Evolutionary conservation across 2,329 filamentous ascomycete genomes (phyloP).

Genomic region (Biscogniauxia sp.): DNA sequence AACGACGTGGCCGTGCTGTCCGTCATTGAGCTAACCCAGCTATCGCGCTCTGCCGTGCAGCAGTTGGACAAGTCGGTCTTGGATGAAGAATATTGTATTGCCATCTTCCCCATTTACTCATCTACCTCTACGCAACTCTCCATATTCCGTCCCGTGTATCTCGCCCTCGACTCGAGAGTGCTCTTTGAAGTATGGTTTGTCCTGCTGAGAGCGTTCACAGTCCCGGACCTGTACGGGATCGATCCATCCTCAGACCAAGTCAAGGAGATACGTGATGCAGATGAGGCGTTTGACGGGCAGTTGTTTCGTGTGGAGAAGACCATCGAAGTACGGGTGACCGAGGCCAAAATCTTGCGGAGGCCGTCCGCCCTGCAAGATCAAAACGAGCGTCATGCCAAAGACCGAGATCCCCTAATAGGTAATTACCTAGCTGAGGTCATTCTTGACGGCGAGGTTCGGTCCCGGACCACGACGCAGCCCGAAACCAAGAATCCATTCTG

Average conservation of each 20-base stretch:
- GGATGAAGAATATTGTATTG: slow-evolving; percentile 90
- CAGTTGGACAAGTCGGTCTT: slow-evolving; percentile 86
- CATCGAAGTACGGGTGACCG: slow-evolving; percentile 56
- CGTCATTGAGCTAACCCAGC: slow-evolving; percentile 80
- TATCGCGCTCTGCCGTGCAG: slow-evolving; percentile 88
- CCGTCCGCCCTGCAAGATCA: slow-evolving; percentile 26
- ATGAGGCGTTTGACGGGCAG: slow-evolving; percentile 43
- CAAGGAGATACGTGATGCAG: slow-evolving; percentile 40
- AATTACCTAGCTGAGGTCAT: slow-evolving; percentile 80
- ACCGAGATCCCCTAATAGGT: slow-evolving; percentile 51
- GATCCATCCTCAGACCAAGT: slow-evolving; percentile 45
- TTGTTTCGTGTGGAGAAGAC: slow-evolving; percentile 63
- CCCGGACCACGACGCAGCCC: slow-evolving; percentile 69
- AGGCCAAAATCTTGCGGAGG: slow-evolving; percentile 55
- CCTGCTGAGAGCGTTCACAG: slow-evolving; percentile 82
- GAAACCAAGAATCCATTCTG: slow-evolving; percentile 76
- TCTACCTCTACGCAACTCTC: slow-evolving; percentile 69
- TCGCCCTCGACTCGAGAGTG: slow-evolving; percentile 81
- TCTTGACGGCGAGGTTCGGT: slow-evolving; percentile 74
- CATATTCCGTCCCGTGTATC: slow-evolving; percentile 82
- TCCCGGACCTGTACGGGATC: slow-evolving; percentile 82
- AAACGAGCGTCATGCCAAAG: slow-evolving; percentile 34
- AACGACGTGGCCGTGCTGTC: slow-evolving; percentile 77
- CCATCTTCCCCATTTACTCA: slow-evolving; percentile 91
- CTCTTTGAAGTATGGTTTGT: slow-evolving; percentile 99